Base-by-base conservation (phyloP, 2,329 filamentous ascomycete species). In the Botrytis elliptica region DNA sequence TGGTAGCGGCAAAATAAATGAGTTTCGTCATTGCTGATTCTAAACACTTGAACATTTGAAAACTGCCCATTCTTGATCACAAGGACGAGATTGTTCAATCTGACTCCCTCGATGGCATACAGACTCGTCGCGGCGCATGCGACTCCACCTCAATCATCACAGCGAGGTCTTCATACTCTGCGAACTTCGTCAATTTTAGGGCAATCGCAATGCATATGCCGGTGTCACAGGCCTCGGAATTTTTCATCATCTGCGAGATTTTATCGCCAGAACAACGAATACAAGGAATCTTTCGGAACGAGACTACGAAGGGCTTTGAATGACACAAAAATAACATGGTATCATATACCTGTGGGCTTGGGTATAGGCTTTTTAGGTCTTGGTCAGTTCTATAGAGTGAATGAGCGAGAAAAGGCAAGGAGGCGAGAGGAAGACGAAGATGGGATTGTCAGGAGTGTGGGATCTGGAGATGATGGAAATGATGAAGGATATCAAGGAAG, bases 251-350 rank as follows among this genome's bases (percentile, higher is more conserved):
- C 80, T 12, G 64, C 75, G 16, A 78, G 74, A 65, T 71, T 74
- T 22, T 77, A 74, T 72, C 76, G 70, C 71, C 76, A 77, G 63
- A 73, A 78, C 44, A 64, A 74, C 25, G 73, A 80, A n/a, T 79
- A 79, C 57, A 78, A 80, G 66, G 80, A 79, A 33, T 78, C 79
- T 6, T 81, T 81, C 75, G 75, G 77, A 12, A 78, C 75, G n/a
- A 75, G 89, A 76, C 82, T 91, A 69, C 84, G 87, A 57, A 85
- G 85, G 70, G 89, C 90, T 55, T 85, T 91, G 77, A 84, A 85
- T 57, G 85, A 87, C 57, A 93, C 91, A 49, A 91, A 88, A 78
- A 85, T 92, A 74, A 87, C 91, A 85, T 93, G 91, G 91, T 89
- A 90, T 81, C 89, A 90, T 14, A 93, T 93, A 75, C 91, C 91